Conservation (phyloP, 2,329 filamentous ascomycete genomes). For the Zymoseptoria passerinii region DNA sequence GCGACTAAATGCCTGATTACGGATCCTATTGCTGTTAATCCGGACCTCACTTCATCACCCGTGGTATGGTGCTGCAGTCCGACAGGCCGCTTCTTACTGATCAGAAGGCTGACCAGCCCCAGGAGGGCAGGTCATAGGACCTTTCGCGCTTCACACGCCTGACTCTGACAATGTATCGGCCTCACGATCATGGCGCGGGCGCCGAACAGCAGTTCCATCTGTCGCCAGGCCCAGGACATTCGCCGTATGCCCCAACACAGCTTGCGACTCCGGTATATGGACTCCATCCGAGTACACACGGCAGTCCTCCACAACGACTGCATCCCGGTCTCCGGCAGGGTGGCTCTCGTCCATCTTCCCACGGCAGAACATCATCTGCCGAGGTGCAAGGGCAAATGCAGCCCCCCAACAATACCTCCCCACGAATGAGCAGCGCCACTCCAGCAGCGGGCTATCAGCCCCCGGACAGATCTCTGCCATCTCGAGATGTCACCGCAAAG, state of each 20-base stretch:
- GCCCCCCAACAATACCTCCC: conserved; percentile 17
- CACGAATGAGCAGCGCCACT: conserved; percentile 12
- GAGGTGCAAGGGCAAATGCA: conserved; percentile 16
- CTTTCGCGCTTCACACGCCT: background rate
- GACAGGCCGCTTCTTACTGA: background rate
- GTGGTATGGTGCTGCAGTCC: background rate
- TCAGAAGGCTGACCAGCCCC: background rate
- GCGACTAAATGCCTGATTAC: background rate
- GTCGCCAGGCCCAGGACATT: conserved; percentile 11
- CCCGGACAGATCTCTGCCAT: conserved; percentile 52
- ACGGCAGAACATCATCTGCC: conserved; percentile 10
- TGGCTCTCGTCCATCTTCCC: conserved; percentile 3
- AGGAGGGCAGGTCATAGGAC: background rate
- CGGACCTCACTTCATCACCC: background rate
- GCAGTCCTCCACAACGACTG: conserved; percentile 15
- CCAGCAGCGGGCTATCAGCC: conserved; percentile 28
- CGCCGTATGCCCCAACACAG: conserved; percentile 16
- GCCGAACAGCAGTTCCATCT: conserved; percentile 19
- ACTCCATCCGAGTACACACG: conserved; percentile 18
- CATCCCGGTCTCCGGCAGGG: conserved; percentile 7
- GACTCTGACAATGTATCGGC: conserved; percentile 17
- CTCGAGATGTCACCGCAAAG: conserved; percentile 57
- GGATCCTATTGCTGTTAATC: background rate
- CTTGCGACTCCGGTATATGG: conserved; percentile 21
- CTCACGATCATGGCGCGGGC: conserved; percentile 17